Evolutionary conservation across 208 protist genomes (phyloP).

Genomic region (Crithidia expoeki): DNA sequence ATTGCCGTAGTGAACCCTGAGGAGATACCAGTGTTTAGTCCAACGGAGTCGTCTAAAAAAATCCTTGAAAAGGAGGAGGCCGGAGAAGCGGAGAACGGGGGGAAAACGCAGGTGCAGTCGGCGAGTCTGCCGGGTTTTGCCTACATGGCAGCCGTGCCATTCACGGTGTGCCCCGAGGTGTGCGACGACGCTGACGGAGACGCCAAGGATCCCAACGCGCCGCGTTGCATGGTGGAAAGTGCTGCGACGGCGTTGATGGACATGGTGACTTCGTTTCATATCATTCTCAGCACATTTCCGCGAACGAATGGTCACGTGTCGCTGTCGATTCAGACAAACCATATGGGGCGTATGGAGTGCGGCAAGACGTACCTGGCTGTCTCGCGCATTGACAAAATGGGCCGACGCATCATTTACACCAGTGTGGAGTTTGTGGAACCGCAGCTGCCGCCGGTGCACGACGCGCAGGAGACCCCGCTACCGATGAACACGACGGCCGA

Average conservation of each 20-base stretch:
- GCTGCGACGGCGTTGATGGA: conserved; percentile 33
- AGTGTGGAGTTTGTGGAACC: conserved; percentile 50
- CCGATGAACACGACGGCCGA: conserved; percentile 21
- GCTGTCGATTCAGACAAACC: conserved; percentile 53
- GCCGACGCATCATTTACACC: conserved; percentile 48
- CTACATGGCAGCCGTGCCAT: conserved; percentile 31
- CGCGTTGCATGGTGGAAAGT: conserved; percentile 16
- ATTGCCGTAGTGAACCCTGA: conserved; percentile 6
- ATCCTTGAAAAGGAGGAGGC: neutral
- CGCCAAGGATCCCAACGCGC: neutral
- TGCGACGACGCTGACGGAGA: conserved; percentile 16
- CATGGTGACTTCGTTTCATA: conserved; percentile 62
- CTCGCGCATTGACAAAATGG: conserved; percentile 54
- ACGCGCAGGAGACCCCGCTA: neutral
- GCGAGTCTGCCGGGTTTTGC: conserved; percentile 18
- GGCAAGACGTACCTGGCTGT: conserved; percentile 36
- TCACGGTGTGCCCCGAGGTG: conserved; percentile 25
- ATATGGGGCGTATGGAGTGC: conserved; percentile 21
- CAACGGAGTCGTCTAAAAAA: conserved; percentile 4
- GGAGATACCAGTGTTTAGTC: conserved; percentile 29
- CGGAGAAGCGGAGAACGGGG: neutral
- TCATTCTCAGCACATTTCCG: conserved; percentile 42
- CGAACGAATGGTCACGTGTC: conserved; percentile 40
- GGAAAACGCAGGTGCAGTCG: neutral
- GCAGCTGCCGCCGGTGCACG: conserved; percentile 11